phyloP scores from a whole-genome alignment of 1,139 yeast species.

The Magnusiomyces sp. region DNA sequence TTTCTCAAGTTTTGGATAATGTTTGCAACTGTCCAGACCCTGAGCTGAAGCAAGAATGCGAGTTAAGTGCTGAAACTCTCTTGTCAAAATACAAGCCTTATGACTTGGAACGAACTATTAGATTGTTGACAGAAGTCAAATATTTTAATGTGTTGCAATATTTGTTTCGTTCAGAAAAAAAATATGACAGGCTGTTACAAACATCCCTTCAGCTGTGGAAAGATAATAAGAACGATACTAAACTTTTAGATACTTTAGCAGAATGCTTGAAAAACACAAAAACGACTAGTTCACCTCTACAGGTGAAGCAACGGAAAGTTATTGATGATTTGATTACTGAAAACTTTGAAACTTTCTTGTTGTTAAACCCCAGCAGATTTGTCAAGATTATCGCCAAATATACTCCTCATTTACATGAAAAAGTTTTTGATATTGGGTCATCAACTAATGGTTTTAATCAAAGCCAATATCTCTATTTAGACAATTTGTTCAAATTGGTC shows the following conservation, averaged over 20 bases:
- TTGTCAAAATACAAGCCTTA: slow-evolving; percentile 54
- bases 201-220: slow-evolving; percentile 31
- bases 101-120: slow-evolving; percentile 39
- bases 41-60: slow-evolving; percentile 49
- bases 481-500: slow-evolving; percentile 18
- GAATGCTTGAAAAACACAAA: slow-evolving; percentile 23
- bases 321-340: slow-evolving; percentile 18
- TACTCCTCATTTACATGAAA: slow-evolving; percentile 23
- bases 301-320: slow-evolving; percentile 16
- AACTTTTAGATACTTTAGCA: slow-evolving; percentile 24
- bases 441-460: slow-evolving; percentile 8
- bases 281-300: slow-evolving; percentile 3
- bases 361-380: slow-evolving; percentile 17
- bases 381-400: slow-evolving; percentile 19
- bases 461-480: slow-evolving; percentile 20
- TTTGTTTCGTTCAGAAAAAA: slow-evolving; percentile 47
- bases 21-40: slow-evolving; percentile 42
- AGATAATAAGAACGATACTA: slow-evolving; percentile 15
- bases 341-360: slow-evolving; percentile 19
- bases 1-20: slow-evolving; percentile 41
- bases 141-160: slow-evolving; percentile 52
- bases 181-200: slow-evolving; percentile 43
- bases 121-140: slow-evolving; percentile 44
- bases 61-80: slow-evolving; percentile 61
- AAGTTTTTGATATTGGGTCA: slow-evolving; percentile 16